These are phyloP conservation scores for Blastomyces percursus DNA, from an alignment of 2,329 filamentous ascomycete species.

Conservation along the genomic window DNA sequence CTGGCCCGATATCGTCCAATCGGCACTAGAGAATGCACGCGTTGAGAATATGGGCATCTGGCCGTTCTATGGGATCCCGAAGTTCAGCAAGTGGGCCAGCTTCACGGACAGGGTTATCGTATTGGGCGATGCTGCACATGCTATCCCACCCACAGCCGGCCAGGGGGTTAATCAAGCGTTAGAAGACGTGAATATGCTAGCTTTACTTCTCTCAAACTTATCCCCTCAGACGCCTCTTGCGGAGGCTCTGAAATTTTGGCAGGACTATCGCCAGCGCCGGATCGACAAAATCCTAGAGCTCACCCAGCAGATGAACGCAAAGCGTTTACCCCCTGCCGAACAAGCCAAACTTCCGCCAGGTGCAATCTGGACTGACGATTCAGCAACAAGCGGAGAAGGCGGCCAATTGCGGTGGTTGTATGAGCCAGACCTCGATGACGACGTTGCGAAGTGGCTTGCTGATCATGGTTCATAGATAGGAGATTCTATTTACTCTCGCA, in stretches of 20 bases:
- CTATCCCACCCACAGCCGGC: conserved; percentile 50
- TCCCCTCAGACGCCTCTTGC: conserved; percentile 16
- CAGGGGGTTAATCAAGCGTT: conserved; percentile 50
- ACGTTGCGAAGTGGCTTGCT: not conserved
- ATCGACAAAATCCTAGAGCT: conserved; percentile 40
- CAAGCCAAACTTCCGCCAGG: not conserved
- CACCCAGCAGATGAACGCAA: conserved; percentile 39
- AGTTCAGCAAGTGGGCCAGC: conserved; percentile 38
- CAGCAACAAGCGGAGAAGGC: not conserved
- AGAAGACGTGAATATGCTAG: conserved; percentile 41
- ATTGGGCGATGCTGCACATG: conserved; percentile 53
- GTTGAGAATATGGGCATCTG: conserved; percentile 35
- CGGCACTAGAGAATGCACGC: conserved; percentile 29
- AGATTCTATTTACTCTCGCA: not conserved
- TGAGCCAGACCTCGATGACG: not conserved
- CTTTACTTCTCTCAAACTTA: conserved; percentile 28
- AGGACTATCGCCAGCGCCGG: conserved; percentile 38
- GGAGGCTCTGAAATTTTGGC: conserved; percentile 35
- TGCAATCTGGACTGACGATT: not conserved
- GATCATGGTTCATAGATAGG: not conserved
- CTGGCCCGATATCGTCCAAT: conserved; percentile 28
- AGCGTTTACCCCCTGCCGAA: conserved; percentile 31
- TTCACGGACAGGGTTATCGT: conserved; percentile 32
- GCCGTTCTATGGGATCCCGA: conserved; percentile 42
- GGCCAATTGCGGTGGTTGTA: conserved; percentile 1